Conservation (phyloP, 2,329 filamentous ascomycete species). For the Colletotrichum horii region DNA sequence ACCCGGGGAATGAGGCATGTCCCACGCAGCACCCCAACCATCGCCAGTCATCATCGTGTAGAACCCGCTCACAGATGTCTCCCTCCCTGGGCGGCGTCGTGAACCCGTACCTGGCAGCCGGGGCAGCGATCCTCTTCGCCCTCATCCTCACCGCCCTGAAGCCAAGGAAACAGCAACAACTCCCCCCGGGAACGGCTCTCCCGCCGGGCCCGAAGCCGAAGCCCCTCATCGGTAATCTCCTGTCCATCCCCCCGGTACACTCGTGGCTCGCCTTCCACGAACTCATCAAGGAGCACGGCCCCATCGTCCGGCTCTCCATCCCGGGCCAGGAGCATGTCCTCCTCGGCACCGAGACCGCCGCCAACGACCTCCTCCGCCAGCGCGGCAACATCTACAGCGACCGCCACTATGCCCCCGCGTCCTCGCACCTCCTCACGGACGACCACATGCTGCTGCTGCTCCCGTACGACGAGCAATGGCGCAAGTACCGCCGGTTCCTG, state of each 20-base stretch:
- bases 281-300: slow-evolving; percentile 39
- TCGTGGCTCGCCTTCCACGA: slow-evolving; percentile 46
- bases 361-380: slow-evolving; percentile 45
- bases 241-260: slow-evolving; percentile 36
- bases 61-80: background rate
- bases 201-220: slow-evolving; percentile 14
- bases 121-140: background rate
- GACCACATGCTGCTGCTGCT: slow-evolving; percentile 33
- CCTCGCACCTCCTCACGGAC: slow-evolving; percentile 34
- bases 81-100: background rate
- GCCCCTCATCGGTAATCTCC: slow-evolving; percentile 35
- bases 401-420: slow-evolving; percentile 38
- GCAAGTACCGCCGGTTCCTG: slow-evolving; percentile 22
- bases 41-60: background rate
- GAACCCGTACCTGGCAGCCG: background rate
- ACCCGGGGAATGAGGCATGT: background rate
- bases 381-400: slow-evolving; percentile 42
- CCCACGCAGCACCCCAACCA: background rate
- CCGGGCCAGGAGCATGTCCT: slow-evolving; percentile 41
- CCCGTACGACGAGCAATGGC: slow-evolving; percentile 27
- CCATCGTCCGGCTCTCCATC: slow-evolving; percentile 48
- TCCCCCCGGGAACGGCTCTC: slow-evolving; percentile 8
- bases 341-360: slow-evolving; percentile 42
- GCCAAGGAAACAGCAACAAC: background rate
- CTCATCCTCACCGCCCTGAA: background rate